A percentile compares a stretch with the other conserved stretches of the same genome.
Evolutionary conservation across 192 early-diverging fungal genomes (phyloP).

Genomic region (Coemansia sp.): DNA sequence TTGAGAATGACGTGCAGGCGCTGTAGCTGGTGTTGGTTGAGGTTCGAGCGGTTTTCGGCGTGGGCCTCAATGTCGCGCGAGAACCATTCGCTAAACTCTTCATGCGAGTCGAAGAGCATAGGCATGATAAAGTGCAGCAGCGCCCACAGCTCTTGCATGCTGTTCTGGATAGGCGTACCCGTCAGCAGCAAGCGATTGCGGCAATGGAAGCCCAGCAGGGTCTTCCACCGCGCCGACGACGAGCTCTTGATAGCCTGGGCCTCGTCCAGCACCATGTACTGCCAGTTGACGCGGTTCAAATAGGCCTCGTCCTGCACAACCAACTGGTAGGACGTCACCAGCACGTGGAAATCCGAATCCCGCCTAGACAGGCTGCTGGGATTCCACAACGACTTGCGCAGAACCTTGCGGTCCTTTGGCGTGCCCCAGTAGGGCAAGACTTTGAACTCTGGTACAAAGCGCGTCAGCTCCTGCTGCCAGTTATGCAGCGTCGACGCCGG

Average conservation of each 20-base stretch:
- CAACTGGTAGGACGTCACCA: constrained; percentile 90
- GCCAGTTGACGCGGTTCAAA: constrained; percentile 86
- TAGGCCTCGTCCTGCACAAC: constrained; percentile 81
- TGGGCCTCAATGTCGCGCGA: constrained; percentile 90
- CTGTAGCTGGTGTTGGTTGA: constrained; percentile 84
- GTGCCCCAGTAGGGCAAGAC: constrained; percentile 90
- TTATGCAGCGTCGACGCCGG: constrained; percentile 90
- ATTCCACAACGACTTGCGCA: constrained; percentile 77
- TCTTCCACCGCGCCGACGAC: constrained; percentile 85
- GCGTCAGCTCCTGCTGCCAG: constrained; percentile 88
- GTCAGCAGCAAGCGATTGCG: constrained; percentile 86
- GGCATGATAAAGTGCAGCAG: constrained; percentile 96
- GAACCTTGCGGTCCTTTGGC: constrained; percentile 76
- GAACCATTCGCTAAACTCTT: constrained; percentile 95
- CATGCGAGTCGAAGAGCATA: constrained; percentile 88
- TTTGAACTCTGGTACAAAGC: constrained; percentile 79
- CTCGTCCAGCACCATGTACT: constrained; percentile 95
- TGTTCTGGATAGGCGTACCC: constrained; percentile 93
- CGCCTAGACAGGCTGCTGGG: constrained; percentile 73
- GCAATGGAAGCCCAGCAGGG: constrained; percentile 79
- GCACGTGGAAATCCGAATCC: constrained; percentile 84
- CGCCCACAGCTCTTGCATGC: constrained; percentile 94
- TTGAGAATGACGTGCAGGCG: constrained; percentile 90
- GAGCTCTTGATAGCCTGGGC: constrained; percentile 94
- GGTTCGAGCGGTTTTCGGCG: constrained; percentile 77